Conservation (phyloP, 768 basidiomycete species). For the Lactifluus pinguis region DNA sequence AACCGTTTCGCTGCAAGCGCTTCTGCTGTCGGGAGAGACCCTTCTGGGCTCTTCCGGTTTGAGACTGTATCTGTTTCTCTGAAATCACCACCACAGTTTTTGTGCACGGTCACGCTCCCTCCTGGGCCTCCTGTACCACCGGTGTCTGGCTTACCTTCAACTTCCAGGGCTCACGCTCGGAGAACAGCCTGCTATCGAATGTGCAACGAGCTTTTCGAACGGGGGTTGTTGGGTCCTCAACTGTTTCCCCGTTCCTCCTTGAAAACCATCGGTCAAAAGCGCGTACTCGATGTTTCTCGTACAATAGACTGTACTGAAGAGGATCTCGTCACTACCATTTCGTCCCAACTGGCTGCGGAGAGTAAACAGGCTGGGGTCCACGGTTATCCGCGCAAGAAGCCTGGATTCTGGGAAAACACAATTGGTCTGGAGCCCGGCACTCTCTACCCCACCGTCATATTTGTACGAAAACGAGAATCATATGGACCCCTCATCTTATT, state of each 20-base stretch:
- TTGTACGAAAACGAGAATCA: constrained; percentile 27
- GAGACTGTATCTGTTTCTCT: constrained; percentile 30
- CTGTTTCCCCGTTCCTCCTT: constrained; percentile 24
- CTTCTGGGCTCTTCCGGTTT: constrained; percentile 26
- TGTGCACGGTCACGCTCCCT: constrained; percentile 43
- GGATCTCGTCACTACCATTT: not conserved
- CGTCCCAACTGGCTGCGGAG: not conserved
- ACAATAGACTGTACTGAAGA: constrained; percentile 11
- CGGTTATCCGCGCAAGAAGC: constrained; percentile 46
- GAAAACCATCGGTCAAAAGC: constrained; percentile 18
- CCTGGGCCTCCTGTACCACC: constrained; percentile 33
- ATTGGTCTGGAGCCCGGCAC: constrained; percentile 22
- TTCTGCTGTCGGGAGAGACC: not conserved
- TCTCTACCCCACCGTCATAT: constrained; percentile 54
- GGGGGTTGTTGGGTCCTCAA: constrained; percentile 42
- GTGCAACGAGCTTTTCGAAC: constrained; percentile 41
- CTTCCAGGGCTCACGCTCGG: constrained; percentile 44
- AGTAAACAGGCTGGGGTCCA: constrained; percentile 34
- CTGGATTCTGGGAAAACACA: constrained; percentile 59
- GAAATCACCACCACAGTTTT: constrained; percentile 26
- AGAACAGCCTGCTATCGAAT: constrained; percentile 49
- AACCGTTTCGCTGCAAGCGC: constrained; percentile 37
- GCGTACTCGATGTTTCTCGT: constrained; percentile 10
- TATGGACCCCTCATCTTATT: constrained; percentile 57
- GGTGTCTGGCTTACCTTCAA: constrained; percentile 38